Base-by-base conservation (phyloP, 2,329 filamentous ascomycete species). In the Stenocarpella maydis region DNA sequence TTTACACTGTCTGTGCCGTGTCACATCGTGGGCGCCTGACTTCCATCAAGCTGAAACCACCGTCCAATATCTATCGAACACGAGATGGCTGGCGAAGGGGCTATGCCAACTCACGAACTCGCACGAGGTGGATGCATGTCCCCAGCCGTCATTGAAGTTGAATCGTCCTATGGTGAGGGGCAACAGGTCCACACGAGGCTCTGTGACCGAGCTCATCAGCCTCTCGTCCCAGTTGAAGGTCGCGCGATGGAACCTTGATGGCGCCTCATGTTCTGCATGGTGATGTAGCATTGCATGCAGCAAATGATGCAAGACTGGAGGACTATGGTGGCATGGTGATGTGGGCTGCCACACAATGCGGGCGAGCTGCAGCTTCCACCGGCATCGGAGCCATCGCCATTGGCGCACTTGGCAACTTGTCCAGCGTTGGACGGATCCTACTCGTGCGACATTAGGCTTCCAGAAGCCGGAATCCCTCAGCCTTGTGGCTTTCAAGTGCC, bases 401-500 rank as follows among this genome's bases (percentile, higher is more conserved):
- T n/a, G 17, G 39, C 31, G 54, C 17, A n/a, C 5, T 10, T 45
- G 15, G 12, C 3, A 45, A 14, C 4, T 3, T 54, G 9, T 10
- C 19, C 41, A 45, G 26, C 26, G 41, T 41, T 26, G 12, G 19
- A 8, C 34, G 26, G 14, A 61, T 24, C 12, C 41, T 47, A 10
- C 5, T 15, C 47, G 58, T 61, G 17, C n/a, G 19, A 61, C 58
- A n/a, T 61, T 47, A 26, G 58, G 41, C 58, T 47, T 47, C 26
- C 10, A 61, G 26, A 47, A 34, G 41, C 1, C 3, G 41, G 15
- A n/a, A 24, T 17, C 31, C 1, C 39, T 31, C 41, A 21, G 26
- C 19, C 55, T 31, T 45, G 31, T n/a, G 31, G 4, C 31, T 8
- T 4, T 31, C 4, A 31, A 31, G 8, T 31, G 4, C 31, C 4